Evolutionary conservation across 495 filamentous ascomycete genomes (phyloP), one percentile per base, ranked within the genome.

Genomic region (Neurospora tetrasperma): DNA sequence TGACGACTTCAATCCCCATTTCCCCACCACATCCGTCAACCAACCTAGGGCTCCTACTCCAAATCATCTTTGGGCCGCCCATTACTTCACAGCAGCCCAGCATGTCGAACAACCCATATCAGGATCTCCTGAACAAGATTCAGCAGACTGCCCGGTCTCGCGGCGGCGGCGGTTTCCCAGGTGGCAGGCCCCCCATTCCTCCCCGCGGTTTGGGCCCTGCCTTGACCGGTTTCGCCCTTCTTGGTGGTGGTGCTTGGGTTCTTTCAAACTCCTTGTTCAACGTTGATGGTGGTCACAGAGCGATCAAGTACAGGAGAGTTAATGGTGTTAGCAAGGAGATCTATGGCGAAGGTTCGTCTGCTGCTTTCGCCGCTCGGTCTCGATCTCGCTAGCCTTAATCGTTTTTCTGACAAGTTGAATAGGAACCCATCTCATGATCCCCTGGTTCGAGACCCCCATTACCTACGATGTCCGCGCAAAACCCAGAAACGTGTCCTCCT

Each of bases 211-310:
- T 77, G 14, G 74, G 74, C 42, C 83, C 75, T 75, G 84, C 72
- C 59, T 69, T 81, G 41, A 80, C 71, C 35, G 82, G 77, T 31
- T 42, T 85, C 8, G 84, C 83, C 59, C 85, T 88, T 69, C 73
- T 97, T 27, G 91, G 88, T 75, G 88, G 91, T 75, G 92, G 89
- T 54, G 82, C 82, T 70, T 82, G 89, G 16, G 23, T 66, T 72
- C 82, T 90, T 18, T 94, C 93, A 77, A 95, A 94, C 85, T 88
- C 94, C 42, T 90, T 99, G 5, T 99, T 98, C 89, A 99, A 99
- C 89, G 96, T 99, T 75, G 96, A 99, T 80, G 96, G 96, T 90
- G 96, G 96, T 85, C 96, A 98, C 86, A 90, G 96, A 80, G 96
- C 96, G 70, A 99, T 99, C 86, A 99, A 99, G 82, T 99, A 99